phyloP scores from a whole-genome alignment of 139 green algal species.

The Edaphochlamys debaryana region DNA sequence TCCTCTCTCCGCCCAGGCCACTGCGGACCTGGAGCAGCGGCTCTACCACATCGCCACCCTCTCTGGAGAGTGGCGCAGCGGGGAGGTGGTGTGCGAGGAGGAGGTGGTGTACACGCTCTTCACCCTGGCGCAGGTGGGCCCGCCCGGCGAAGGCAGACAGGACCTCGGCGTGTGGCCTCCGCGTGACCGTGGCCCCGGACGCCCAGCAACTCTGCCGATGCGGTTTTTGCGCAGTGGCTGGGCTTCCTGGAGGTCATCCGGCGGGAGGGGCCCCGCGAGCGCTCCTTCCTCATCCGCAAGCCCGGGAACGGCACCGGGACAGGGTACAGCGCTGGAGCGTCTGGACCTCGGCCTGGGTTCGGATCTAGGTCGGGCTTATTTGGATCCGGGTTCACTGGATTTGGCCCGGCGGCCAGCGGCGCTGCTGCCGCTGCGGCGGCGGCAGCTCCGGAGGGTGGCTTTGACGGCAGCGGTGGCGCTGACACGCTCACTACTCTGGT shows the following conservation, averaged over 20 bases:
- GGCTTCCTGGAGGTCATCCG: slow-evolving; percentile 77
- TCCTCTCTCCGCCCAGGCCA: too few relatives aligned
- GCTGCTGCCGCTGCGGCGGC: not conserved
- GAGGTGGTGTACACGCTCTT: slow-evolving; percentile 70
- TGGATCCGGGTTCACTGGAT: too few relatives aligned
- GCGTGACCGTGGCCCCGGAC: too few relatives aligned
- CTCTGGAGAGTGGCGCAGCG: slow-evolving; percentile 43
- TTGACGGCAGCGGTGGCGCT: slow-evolving; percentile 37
- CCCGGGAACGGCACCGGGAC: not conserved
- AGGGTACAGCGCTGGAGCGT: too few relatives aligned
- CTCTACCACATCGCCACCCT: slow-evolving; percentile 70
- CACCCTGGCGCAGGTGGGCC: slow-evolving; percentile 60
- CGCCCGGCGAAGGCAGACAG: too few relatives aligned
- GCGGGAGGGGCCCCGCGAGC: slow-evolving; percentile 69
- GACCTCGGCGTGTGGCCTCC: too few relatives aligned
- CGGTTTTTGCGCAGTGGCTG: slow-evolving; percentile 73
- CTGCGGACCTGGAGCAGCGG: slow-evolving; percentile 64
- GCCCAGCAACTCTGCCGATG: too few relatives aligned
- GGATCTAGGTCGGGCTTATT: too few relatives aligned
- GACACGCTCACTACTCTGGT: slow-evolving; percentile 67
- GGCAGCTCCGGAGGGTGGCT: too few relatives aligned
- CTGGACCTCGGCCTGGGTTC: too few relatives aligned
- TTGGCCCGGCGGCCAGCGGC: too few relatives aligned
- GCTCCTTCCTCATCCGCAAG: slow-evolving; percentile 47
- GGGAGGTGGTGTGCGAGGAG: slow-evolving; percentile 10